Percentiles rank a stretch among this genome's conserved stretches.
phyloP scores from a whole-genome alignment of 2,329 filamentous ascomycete species.

The Westerdykella sp. region DNA sequence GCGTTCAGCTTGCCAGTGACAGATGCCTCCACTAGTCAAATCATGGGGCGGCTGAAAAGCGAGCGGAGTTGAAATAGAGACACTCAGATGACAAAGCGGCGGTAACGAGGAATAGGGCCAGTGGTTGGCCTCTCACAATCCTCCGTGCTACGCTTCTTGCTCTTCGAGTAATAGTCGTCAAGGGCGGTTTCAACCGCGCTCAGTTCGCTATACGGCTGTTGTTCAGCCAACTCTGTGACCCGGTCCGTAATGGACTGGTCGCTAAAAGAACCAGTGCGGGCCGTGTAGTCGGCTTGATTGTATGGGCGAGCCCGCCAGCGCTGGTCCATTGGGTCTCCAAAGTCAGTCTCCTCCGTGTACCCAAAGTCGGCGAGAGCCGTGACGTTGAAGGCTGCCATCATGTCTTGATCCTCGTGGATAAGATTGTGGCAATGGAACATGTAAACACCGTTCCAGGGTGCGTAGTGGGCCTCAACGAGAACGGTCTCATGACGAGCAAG shows the following conservation, averaged over 20 bases:
- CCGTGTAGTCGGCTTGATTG: conserved; percentile 7
- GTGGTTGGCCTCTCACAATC: neutral
- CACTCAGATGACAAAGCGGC: conserved; percentile 3
- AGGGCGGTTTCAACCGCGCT: conserved; percentile 15
- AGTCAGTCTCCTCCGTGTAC: conserved; percentile 20
- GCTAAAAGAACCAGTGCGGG: conserved; percentile 12
- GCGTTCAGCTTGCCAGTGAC: too few species aligned
- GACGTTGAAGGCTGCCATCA: conserved; percentile 39
- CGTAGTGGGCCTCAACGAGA: conserved; percentile 17
- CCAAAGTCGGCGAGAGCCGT: conserved; percentile 22
- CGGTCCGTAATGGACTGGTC: conserved; percentile 7
- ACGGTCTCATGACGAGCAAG: conserved; percentile 42
- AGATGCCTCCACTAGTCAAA: too few species aligned
- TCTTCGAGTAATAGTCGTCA: conserved; percentile 1
- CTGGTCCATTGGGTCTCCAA: conserved; percentile 18
- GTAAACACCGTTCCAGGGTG: conserved; percentile 42
- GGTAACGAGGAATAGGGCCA: conserved; percentile 4
- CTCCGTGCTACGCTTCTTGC: neutral
- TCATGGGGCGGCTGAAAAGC: too few species aligned
- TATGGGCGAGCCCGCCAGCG: conserved; percentile 17
- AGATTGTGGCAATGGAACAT: conserved; percentile 42
- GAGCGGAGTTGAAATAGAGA: too few species aligned
- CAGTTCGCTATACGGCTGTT: conserved; percentile 21
- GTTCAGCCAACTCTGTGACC: conserved; percentile 11
- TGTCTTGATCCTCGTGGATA: conserved; percentile 39